These are phyloP conservation scores for Manihot esculenta DNA, from an alignment of 441 rosid genomes.

Conservation along the genomic window DNA sequence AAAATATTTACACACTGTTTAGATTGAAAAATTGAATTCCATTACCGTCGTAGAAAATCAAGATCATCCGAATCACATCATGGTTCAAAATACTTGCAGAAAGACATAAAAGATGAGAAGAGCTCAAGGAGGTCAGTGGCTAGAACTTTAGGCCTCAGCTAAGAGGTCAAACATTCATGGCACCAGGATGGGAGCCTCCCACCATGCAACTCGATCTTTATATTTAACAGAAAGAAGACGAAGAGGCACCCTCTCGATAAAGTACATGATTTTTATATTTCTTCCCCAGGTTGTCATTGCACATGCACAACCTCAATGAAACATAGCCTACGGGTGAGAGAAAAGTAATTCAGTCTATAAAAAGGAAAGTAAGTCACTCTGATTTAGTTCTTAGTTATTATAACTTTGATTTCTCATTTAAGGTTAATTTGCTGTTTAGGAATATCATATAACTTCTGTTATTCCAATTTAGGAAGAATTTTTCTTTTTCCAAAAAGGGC, in stretches of 20 bases:
- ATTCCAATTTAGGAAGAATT: background rate
- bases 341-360: background rate
- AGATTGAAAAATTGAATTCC: background rate
- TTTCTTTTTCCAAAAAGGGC: no score
- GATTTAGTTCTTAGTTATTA: background rate
- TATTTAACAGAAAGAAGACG: no score
- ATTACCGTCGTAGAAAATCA: background rate
- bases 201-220: no score
- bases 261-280: background rate
- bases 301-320: background rate
- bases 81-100: no score
- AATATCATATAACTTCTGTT: no score
- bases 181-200: no score
- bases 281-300: background rate
- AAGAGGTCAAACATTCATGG: no score
- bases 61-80: slow-evolving; percentile 4
- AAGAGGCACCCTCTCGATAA: background rate
- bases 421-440: no score
- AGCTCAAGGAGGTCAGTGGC: no score
- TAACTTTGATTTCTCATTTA: background rate
- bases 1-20: background rate
- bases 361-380: background rate
- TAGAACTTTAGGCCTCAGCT: no score
- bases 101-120: no score
- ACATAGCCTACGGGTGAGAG: background rate